These are phyloP conservation scores for Xylariales sp. DNA, from an alignment of 2,329 filamentous ascomycete species.

Conservation along the genomic window DNA sequence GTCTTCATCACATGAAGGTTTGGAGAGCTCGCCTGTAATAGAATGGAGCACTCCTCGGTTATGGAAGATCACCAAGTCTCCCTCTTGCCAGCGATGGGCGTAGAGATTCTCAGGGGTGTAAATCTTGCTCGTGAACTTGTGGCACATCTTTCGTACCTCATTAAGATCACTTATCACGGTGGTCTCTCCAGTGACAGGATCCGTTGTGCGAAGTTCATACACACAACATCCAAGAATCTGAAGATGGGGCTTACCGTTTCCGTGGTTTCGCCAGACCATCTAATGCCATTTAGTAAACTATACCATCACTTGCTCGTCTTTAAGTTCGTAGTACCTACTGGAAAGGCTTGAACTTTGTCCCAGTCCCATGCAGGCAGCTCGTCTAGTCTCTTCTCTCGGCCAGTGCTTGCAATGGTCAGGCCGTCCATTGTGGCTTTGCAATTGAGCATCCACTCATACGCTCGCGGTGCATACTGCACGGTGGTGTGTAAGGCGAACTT, in stretches of 20 bases:
- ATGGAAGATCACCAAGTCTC: not conserved
- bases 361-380: not conserved
- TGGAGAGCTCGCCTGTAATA: not conserved
- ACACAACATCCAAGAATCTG: not conserved
- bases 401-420: not conserved
- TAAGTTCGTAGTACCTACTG: too few relatives aligned
- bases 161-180: not conserved
- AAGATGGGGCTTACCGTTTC: not conserved
- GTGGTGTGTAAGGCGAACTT: not conserved
- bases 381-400: not conserved
- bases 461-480: not conserved
- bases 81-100: not conserved
- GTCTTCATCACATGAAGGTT: not conserved
- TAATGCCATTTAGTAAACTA: too few relatives aligned
- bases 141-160: not conserved
- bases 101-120: not conserved
- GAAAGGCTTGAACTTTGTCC: conserved; percentile 4
- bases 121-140: not conserved
- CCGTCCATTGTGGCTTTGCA: not conserved
- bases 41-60: not conserved
- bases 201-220: not conserved
- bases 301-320: too few relatives aligned
- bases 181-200: not conserved
- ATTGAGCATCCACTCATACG: not conserved
- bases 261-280: not conserved